These are phyloP conservation scores for Talaromyces pinophilus DNA, from an alignment of 2,329 filamentous ascomycete genomes.

Conservation along the genomic window DNA sequence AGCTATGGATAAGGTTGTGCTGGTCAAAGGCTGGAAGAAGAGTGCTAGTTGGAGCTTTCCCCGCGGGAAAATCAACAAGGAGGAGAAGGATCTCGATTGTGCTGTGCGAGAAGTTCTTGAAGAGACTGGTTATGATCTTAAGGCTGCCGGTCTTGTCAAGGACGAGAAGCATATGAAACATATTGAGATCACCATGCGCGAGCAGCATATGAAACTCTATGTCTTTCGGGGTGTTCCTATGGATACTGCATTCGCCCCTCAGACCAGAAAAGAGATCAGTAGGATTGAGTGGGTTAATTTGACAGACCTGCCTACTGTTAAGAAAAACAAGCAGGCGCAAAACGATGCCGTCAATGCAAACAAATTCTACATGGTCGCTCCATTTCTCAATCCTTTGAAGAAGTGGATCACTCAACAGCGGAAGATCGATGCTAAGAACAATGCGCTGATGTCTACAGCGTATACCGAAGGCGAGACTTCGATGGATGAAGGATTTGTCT, in stretches of 20 bases:
- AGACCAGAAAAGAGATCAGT: constrained; percentile 94
- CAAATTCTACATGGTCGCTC: constrained; percentile 98
- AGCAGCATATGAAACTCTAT: constrained; percentile 90
- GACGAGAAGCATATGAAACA: constrained; percentile 72
- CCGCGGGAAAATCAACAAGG: constrained; percentile 95
- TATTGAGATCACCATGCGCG: constrained; percentile 85
- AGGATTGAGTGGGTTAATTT: constrained; percentile 95
- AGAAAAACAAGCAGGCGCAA: constrained; percentile 64
- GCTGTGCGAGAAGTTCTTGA: constrained; percentile 93
- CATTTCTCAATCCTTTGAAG: constrained; percentile 81
- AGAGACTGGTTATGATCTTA: constrained; percentile 88
- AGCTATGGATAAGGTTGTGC: constrained; percentile 87
- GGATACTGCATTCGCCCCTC: constrained; percentile 83
- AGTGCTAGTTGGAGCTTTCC: constrained; percentile 96
- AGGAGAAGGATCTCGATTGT: constrained; percentile 90
- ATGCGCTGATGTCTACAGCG: constrained; percentile 44
- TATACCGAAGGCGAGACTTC: constrained; percentile 54
- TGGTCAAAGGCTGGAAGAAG: constrained; percentile 99
- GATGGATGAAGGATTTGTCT: constrained; percentile 57
- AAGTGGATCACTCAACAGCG: constrained; percentile 88
- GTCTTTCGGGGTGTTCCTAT: constrained; percentile 86
- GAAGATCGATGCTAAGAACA: constrained; percentile 64
- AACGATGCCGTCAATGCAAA: constrained; percentile 67
- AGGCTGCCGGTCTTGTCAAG: constrained; percentile 72
- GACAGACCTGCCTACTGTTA: constrained; percentile 79